A percentile compares a stretch with the other conserved stretches of the same genome.
Conservation (phyloP, 805 yeast species). For the Myxozyma kluyveri region DNA sequence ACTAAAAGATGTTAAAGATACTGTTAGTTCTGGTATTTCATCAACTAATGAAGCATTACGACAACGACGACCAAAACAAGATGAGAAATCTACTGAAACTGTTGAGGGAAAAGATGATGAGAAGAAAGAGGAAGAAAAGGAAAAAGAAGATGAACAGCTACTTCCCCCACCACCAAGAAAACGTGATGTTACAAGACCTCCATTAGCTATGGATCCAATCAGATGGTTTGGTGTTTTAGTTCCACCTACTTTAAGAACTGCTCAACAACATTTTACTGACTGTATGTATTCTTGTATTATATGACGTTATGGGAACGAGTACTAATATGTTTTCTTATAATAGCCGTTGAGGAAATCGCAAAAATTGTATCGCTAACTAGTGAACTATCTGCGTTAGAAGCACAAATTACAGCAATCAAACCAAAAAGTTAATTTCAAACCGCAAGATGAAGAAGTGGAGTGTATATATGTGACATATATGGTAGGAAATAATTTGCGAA, state of each 20-base stretch:
- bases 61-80: background rate
- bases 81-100: background rate
- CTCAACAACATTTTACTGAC: slow-evolving; percentile 42
- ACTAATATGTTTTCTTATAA: background rate
- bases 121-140: background rate
- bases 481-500: no score
- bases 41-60: background rate
- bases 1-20: background rate
- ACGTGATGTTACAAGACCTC: slow-evolving; percentile 2
- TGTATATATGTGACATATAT: no score
- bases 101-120: slow-evolving; percentile 3
- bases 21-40: background rate
- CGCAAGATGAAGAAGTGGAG: no score
- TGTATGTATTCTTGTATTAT: slow-evolving; percentile 18
- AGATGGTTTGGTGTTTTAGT: slow-evolving; percentile 51
- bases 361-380: slow-evolving; percentile 7
- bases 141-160: background rate
- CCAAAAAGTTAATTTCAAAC: no score
- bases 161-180: background rate
- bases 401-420: no score
- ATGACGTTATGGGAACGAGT: no score
- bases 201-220: slow-evolving; percentile 39
- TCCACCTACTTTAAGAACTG: slow-evolving; percentile 42
- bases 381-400: slow-evolving; percentile 14
- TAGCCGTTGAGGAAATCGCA: slow-evolving; percentile 13